phyloP scores from a whole-genome alignment of 768 basidiomycete species.

The Lyophyllum decastes region DNA sequence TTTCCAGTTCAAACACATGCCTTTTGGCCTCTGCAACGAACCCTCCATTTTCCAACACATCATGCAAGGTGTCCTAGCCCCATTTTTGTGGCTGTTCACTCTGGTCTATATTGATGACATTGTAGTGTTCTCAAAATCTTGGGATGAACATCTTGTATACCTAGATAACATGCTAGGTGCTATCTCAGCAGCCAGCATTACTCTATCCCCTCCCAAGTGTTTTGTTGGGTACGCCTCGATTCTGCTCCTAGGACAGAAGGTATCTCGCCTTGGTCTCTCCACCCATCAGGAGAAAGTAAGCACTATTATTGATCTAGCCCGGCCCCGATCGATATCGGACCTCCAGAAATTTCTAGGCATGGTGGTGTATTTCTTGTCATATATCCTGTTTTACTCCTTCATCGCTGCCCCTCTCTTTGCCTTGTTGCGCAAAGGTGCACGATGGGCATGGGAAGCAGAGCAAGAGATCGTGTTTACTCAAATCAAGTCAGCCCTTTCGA shows the following conservation, averaged over 20 bases:
- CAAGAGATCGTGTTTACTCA: constrained; percentile 25
- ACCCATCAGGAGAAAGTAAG: constrained; percentile 38
- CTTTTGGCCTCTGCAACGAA: constrained; percentile 37
- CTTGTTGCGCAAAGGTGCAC: constrained; percentile 28
- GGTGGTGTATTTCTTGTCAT: constrained; percentile 37
- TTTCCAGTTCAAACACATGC: constrained; percentile 42
- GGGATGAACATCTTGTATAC: constrained; percentile 31
- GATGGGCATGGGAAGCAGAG: constrained; percentile 22
- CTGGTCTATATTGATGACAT: constrained; percentile 47
- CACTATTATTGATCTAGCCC: constrained; percentile 29
- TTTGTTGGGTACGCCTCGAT: constrained; percentile 33
- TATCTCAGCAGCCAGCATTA: constrained; percentile 27
- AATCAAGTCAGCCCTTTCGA: constrained; percentile 26
- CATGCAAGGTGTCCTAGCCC: constrained; percentile 37
- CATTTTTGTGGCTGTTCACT: constrained; percentile 38
- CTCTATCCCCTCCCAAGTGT: constrained; percentile 35
- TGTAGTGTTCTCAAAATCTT: constrained; percentile 29
- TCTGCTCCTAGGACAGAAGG: constrained; percentile 39
- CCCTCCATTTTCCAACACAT: constrained; percentile 41
- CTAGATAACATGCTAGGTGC: constrained; percentile 28
- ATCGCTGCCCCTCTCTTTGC: constrained; percentile 34
- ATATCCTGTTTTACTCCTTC: constrained; percentile 35
- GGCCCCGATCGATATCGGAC: constrained; percentile 24
- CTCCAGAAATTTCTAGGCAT: constrained; percentile 37
- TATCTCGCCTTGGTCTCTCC: constrained; percentile 35